Percentiles rank a stretch among this genome's conserved stretches.
Conservation (phyloP, 768 basidiomycete species). For the Lactarius pseudohatsudake region DNA sequence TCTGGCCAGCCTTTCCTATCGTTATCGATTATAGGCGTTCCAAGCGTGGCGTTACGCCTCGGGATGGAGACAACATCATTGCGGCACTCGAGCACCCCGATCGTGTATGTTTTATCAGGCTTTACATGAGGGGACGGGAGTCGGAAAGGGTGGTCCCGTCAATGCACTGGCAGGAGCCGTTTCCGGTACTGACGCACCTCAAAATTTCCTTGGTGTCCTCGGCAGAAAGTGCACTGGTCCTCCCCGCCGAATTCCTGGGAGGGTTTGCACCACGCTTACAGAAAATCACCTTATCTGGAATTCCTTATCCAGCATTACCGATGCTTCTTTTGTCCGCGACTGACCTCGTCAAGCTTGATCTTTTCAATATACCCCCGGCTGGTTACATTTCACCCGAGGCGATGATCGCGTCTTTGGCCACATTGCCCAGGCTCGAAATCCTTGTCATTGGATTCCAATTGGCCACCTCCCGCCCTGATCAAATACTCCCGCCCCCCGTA, state of each 20-base stretch:
- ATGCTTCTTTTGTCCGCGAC: too few species aligned
- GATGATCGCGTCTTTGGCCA: not conserved
- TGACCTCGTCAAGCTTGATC: too few species aligned
- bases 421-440: not conserved
- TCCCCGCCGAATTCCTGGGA: too few species aligned
- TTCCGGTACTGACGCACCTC: constrained; percentile 30
- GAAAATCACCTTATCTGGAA: constrained; percentile 6
- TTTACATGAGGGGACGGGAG: too few species aligned
- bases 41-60: too few species aligned
- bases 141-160: too few species aligned
- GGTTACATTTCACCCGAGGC: not conserved
- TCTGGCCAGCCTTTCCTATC: too few species aligned
- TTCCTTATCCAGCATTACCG: not conserved
- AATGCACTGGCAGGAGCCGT: not conserved
- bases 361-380: too few species aligned
- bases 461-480: not conserved
- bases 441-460: not conserved
- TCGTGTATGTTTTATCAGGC: not conserved
- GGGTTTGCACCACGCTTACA: constrained; percentile 86
- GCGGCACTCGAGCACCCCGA: not conserved
- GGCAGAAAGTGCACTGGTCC: too few species aligned
- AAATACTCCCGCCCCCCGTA: not conserved
- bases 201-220: constrained; percentile 39
- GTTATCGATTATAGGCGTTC: too few species aligned
- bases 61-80: not conserved